Evolutionary conservation across 2,329 filamentous ascomycete species (phyloP).

Genomic region (Metarhizium sp.): DNA sequence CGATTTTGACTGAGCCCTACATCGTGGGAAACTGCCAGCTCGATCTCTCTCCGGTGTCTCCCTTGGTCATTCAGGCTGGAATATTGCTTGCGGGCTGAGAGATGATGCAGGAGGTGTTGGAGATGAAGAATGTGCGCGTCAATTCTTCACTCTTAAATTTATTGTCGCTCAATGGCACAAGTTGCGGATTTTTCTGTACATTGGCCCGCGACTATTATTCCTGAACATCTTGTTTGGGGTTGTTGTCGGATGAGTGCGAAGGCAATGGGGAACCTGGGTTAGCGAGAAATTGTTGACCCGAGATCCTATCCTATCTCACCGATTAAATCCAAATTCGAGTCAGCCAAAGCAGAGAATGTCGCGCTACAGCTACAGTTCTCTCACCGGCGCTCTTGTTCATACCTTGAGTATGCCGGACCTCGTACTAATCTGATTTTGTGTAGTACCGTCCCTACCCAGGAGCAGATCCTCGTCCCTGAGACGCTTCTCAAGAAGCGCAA

Average conservation of each 20-base stretch:
- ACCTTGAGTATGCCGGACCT: conserved; percentile 54
- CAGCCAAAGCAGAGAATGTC: conserved; percentile 83
- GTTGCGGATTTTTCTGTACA: conserved; percentile 12
- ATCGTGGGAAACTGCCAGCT: conserved; percentile 51
- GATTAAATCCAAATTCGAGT: conserved; percentile 79
- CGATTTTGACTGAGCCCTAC: background rate
- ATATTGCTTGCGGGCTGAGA: conserved; percentile 44
- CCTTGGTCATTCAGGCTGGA: conserved; percentile 42
- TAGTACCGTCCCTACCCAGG: conserved; percentile 86
- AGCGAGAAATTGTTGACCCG: conserved; percentile 3
- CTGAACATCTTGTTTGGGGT: conserved; percentile 43
- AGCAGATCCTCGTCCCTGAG: conserved; percentile 96
- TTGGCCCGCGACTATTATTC: conserved; percentile 25
- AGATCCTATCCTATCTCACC: conserved; percentile 43
- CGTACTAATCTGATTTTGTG: conserved; percentile 63
- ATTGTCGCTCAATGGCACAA: conserved; percentile 48
- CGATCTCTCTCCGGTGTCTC: conserved; percentile 62
- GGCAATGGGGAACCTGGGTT: background rate
- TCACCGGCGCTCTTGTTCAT: conserved; percentile 67
- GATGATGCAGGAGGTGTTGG: conserved; percentile 65
- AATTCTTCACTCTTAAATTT: conserved; percentile 63
- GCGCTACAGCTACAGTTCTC: conserved; percentile 88
- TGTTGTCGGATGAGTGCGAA: conserved; percentile 65
- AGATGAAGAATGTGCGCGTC: conserved; percentile 48
- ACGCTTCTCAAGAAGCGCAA: conserved; percentile 99